phyloP scores from a whole-genome alignment of 2,329 filamentous ascomycete genomes.

The Calycina herbarum region DNA sequence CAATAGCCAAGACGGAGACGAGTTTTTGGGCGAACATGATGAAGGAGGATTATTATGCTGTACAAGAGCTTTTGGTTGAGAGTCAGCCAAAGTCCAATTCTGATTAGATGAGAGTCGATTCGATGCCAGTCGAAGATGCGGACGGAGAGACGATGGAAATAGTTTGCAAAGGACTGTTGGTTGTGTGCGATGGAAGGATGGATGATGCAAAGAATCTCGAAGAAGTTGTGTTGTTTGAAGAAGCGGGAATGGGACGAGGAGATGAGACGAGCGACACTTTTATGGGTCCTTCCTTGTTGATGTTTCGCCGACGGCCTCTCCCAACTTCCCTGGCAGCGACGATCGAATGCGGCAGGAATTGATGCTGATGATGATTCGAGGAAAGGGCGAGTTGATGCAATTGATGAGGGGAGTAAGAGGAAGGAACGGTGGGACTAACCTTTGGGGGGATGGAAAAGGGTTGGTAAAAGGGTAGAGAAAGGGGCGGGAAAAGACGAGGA shows the following conservation, averaged over 20 bases:
- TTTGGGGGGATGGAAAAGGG: neutral
- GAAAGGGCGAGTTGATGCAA: neutral
- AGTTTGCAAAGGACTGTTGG: conserved; percentile 18
- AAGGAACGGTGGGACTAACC: neutral
- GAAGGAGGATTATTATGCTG: conserved; percentile 27
- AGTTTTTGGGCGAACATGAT: conserved; percentile 32
- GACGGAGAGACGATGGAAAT: conserved; percentile 9
- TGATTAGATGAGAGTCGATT: conserved; percentile 24
- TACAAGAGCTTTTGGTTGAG: conserved; percentile 20
- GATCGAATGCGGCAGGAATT: neutral
- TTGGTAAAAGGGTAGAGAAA: conserved; percentile 1
- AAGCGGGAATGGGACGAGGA: conserved; percentile 11
- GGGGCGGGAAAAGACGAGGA: neutral
- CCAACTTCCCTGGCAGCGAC: neutral
- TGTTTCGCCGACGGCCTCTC: neutral
- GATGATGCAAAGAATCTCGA: conserved; percentile 19
- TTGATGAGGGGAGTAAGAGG: neutral
- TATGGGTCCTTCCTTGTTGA: conserved; percentile 6
- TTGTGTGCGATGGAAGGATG: conserved; percentile 19
- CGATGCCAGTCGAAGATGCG: conserved; percentile 19
- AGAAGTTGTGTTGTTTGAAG: conserved; percentile 12
- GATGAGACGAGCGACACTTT: conserved; percentile 11
- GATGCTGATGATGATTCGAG: neutral
- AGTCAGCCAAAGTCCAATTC: conserved; percentile 19
- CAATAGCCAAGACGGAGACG: conserved; percentile 27